Conservation (phyloP, 495 filamentous ascomycete species). For the Penicillium simplicissimum region DNA sequence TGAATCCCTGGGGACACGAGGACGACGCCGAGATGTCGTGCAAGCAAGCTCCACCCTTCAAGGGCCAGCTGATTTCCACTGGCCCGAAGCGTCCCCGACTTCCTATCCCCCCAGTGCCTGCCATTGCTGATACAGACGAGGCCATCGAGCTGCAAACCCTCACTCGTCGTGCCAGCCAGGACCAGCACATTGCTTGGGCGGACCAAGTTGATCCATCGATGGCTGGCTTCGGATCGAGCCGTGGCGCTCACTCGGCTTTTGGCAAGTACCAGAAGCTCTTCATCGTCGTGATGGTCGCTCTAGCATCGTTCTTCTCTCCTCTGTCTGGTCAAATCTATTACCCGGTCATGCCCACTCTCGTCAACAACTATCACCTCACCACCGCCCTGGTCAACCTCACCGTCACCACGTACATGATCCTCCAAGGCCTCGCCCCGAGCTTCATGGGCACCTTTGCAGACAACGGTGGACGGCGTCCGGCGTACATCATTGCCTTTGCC, state of each 20-base stretch:
- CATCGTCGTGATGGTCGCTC: slow-evolving; percentile 61
- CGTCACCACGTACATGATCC: slow-evolving; percentile 46
- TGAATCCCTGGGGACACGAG: background rate
- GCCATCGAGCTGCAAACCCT: too few relatives aligned
- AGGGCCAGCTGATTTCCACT: too few relatives aligned
- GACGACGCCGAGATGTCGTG: background rate
- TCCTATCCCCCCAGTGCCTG: too few relatives aligned
- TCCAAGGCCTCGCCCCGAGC: slow-evolving; percentile 49
- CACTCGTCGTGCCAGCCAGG: background rate
- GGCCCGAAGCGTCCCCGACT: too few relatives aligned
- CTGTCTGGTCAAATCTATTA: slow-evolving; percentile 62
- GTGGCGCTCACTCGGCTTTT: slow-evolving; percentile 48
- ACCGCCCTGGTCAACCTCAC: slow-evolving; percentile 44
- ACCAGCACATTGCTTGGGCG: background rate
- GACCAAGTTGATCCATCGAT: too few relatives aligned
- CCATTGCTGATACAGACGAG: too few relatives aligned
- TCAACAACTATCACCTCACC: slow-evolving; percentile 23
- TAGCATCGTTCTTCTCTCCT: slow-evolving; percentile 52
- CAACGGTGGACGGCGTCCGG: slow-evolving; percentile 40
- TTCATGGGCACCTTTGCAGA: slow-evolving; percentile 44
- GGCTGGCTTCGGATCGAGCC: too few relatives aligned
- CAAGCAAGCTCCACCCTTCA: too few relatives aligned
- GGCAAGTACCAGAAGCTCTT: slow-evolving; percentile 55
- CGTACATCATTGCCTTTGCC: slow-evolving; percentile 40
- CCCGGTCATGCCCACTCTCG: slow-evolving; percentile 23